A percentile compares a stretch with the other conserved stretches of the same genome.
Evolutionary conservation across 768 basidiomycete species (phyloP).

Genomic region (Naganishia kalamii): DNA sequence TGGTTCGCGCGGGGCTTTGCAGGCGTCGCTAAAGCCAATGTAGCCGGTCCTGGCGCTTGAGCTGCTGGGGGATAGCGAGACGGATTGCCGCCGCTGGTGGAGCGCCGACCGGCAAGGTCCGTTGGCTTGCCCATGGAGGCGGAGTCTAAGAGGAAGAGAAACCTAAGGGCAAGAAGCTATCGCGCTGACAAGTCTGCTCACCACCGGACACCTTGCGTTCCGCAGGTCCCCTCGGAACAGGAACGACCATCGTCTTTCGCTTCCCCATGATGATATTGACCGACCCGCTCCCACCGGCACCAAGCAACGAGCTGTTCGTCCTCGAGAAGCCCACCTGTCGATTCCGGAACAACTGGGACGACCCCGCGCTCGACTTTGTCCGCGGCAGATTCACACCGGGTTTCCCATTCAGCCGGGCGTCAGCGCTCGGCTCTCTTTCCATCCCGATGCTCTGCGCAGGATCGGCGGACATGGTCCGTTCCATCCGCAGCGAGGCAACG

Average conservation of each 20-base stretch:
- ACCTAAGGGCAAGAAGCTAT: neutral
- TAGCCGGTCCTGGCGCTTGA: neutral
- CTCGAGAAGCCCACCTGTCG: constrained; percentile 40
- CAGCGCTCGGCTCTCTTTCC: neutral
- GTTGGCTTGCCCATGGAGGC: neutral
- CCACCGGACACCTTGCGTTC: neutral
- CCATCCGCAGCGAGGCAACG: neutral
- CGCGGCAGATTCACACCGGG: neutral
- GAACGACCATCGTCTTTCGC: constrained; percentile 24
- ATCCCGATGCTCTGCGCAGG: neutral
- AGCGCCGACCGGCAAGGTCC: constrained; percentile 27
- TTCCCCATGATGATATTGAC: constrained; percentile 21
- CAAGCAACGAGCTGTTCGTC: constrained; percentile 27
- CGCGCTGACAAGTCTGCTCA: neutral
- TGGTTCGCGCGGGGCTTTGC: constrained; percentile 8
- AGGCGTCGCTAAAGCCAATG: neutral
- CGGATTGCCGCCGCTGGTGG: neutral
- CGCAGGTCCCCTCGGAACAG: neutral
- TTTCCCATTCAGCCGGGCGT: neutral
- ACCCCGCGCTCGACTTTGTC: neutral
- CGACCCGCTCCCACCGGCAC: neutral
- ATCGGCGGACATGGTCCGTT: neutral
- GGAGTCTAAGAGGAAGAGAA: neutral
- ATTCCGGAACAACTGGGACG: constrained; percentile 35
- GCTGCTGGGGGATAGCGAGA: neutral